A percentile compares a stretch with the other conserved stretches of the same genome.
These are phyloP conservation scores for Melanopsichium pennsylvanicum DNA, from an alignment of 1,284 basidiomycete genomes.

Conservation along the genomic window DNA sequence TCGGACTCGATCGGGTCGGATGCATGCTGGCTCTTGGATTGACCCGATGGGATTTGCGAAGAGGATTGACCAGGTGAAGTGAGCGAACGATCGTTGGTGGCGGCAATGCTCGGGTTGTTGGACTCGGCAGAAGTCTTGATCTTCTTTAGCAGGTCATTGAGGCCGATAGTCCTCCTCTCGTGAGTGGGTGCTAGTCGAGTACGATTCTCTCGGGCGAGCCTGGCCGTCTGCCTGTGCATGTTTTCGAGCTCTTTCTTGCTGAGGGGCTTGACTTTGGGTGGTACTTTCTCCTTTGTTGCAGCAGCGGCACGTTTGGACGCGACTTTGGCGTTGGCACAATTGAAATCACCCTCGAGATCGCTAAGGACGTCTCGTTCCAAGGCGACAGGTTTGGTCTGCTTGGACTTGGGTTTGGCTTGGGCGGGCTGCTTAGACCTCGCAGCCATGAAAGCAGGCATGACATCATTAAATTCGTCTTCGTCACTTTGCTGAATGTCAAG, in stretches of 20 bases:
- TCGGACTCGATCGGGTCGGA: conserved; percentile 48
- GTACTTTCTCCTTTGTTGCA: conserved; percentile 17
- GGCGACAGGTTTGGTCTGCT: conserved; percentile 8
- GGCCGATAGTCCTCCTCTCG: conserved; percentile 46
- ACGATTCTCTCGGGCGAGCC: conserved; percentile 52
- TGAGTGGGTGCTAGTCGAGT: conserved; percentile 23
- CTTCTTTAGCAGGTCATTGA: conserved; percentile 50
- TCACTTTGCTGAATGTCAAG: conserved; percentile 36
- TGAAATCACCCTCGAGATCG: conserved; percentile 28
- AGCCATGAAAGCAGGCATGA: conserved; percentile 33
- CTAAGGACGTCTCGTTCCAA: conserved; percentile 28
- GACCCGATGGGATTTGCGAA: conserved; percentile 36
- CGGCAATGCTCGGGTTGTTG: conserved; percentile 7
- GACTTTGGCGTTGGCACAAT: conserved; percentile 16
- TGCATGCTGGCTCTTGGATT: conserved; percentile 37
- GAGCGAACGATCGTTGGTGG: not conserved
- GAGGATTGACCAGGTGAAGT: conserved; percentile 22
- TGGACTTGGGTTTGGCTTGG: conserved; percentile 2
- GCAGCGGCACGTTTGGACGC: conserved; percentile 20
- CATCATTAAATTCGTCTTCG: conserved; percentile 39
- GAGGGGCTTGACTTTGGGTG: conserved; percentile 44
- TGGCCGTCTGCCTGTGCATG: conserved; percentile 57
- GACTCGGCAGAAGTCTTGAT: conserved; percentile 42
- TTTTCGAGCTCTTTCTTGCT: conserved; percentile 54
- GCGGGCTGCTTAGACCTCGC: not conserved